Evolutionary conservation across 2,329 filamentous ascomycete genomes (phyloP).

Genomic region (Colletotrichum echinochloae): DNA sequence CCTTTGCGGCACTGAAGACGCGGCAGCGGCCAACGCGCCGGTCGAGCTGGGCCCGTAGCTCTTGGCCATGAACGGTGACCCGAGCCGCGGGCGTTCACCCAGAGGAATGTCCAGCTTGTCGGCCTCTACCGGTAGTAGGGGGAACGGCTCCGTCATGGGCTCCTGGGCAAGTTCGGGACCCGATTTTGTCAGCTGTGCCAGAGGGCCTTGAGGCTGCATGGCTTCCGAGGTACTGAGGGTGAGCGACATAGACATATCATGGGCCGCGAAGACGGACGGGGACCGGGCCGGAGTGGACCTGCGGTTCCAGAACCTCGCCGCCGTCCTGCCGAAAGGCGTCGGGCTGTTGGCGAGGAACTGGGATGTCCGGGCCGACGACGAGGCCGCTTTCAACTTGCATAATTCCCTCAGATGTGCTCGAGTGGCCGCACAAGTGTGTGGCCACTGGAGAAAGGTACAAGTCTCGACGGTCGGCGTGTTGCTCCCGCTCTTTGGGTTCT

Average conservation of each 20-base stretch:
- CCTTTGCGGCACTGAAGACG: constrained; percentile 50
- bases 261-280: constrained; percentile 65
- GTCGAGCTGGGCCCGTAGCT: constrained; percentile 74
- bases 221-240: constrained; percentile 72
- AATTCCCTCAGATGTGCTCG: constrained; percentile 72
- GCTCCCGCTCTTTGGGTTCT: constrained; percentile 60
- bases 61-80: constrained; percentile 67
- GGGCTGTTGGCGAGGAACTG: constrained; percentile 65
- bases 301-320: constrained; percentile 62
- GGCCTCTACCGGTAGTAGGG: constrained; percentile 14
- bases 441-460: constrained; percentile 69
- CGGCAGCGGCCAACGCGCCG: constrained; percentile 56
- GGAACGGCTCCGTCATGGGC: constrained; percentile 40
- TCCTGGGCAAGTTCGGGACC: constrained; percentile 45
- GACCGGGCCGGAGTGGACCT: constrained; percentile 60
- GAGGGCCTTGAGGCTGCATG: constrained; percentile 72
- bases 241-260: constrained; percentile 73
- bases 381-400: constrained; percentile 66
- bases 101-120: constrained; percentile 41
- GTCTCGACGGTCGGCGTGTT: constrained; percentile 65
- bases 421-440: constrained; percentile 72
- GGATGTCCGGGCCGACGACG: constrained; percentile 56
- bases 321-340: constrained; percentile 66
- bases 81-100: constrained; percentile 55
- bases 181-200: constrained; percentile 70